Conservation (phyloP, 2,329 filamentous ascomycete genomes). For the Diaporthe citrichinensis region DNA sequence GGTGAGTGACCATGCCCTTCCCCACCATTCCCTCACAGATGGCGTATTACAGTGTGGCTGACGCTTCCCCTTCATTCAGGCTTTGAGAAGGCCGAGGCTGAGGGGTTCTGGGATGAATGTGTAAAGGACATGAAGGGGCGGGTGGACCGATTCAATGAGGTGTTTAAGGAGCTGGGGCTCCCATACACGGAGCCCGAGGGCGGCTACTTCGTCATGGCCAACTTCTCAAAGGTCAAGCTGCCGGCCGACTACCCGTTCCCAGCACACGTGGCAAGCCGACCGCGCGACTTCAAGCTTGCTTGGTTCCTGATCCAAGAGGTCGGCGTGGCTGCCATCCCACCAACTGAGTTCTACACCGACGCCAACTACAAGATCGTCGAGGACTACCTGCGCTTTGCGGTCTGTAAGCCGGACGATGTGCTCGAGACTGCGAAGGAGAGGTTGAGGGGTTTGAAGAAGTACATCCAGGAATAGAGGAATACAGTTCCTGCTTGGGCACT, state of each 20-base stretch:
- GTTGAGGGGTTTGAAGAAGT: slow-evolving; percentile 80
- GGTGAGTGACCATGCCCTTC: slow-evolving; percentile 57
- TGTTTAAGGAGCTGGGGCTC: slow-evolving; percentile 81
- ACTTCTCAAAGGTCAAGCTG: slow-evolving; percentile 88
- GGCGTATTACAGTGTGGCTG: background rate
- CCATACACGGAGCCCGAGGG: slow-evolving; percentile 95
- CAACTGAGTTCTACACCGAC: slow-evolving; percentile 96
- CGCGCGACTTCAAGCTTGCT: slow-evolving; percentile 92
- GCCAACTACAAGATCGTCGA: slow-evolving; percentile 87
- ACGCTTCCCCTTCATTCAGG: slow-evolving; percentile 53
- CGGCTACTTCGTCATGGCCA: slow-evolving; percentile 97
- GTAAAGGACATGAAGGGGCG: slow-evolving; percentile 91
- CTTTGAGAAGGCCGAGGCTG: slow-evolving; percentile 88
- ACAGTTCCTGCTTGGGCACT: background rate
- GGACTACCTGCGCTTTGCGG: slow-evolving; percentile 94
- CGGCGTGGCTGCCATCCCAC: slow-evolving; percentile 94
- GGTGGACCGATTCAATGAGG: slow-evolving; percentile 86
- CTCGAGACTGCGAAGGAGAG: slow-evolving; percentile 84
- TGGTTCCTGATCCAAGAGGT: slow-evolving; percentile 99
- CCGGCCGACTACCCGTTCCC: slow-evolving; percentile 91
- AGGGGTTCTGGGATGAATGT: slow-evolving; percentile 89
- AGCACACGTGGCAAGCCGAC: slow-evolving; percentile 85
- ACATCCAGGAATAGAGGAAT: slow-evolving; percentile 60
- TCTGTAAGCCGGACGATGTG: slow-evolving; percentile 94
- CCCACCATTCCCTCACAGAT: background rate